Evolutionary conservation across 768 basidiomycete species (phyloP), one percentile per base, ranked within the genome.

Genomic region (Tulasnella sp.): DNA sequence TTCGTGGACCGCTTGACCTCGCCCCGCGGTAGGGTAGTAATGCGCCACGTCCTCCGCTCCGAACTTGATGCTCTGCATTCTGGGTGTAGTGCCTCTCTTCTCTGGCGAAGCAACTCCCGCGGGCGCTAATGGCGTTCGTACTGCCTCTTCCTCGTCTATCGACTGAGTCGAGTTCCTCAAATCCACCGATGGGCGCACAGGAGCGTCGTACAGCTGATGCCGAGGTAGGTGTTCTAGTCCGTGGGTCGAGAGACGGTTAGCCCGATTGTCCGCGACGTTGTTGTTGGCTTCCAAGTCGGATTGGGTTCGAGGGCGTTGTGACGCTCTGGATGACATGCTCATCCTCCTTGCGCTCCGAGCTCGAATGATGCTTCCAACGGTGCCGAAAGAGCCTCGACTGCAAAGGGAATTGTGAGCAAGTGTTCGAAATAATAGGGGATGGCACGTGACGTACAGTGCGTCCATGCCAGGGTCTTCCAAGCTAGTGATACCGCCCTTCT

Each of bases 381-480:
- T 86, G 4, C 95, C 94, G 76, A 95, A 95, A 1, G 90, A 90
- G 17, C 96, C 95, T 19, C 97, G 87, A 0, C 62, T 65, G 32
- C 62, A 32, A 66, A 47, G 17, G 37, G 5, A 6, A 16, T 14
- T 12, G 22, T 66, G 3, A 35, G 67, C 4, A 32, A 34, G 29
- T 2, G 12, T 0, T 19, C 9, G 9, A 34, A 29, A 8, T 9
- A 39, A 8, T 7, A 34, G 22, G 5, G 6, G 26, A n/a, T 6
- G 5, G 6, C 11, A n/a, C 26, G 11, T n/a, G 6, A 72, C 71
- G 0, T 64, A 72, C 71, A 98, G 84, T 1, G 95, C 86, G 74
- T 94, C 95, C 79, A 97, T 91, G 2, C 95, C 95, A 0, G 96
- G 95, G 75, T 98, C 94, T 79, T 98, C 94, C 22, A 88, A 72